Conservation (phyloP, 768 basidiomycete species). For the Rhodocollybia butyracea region DNA sequence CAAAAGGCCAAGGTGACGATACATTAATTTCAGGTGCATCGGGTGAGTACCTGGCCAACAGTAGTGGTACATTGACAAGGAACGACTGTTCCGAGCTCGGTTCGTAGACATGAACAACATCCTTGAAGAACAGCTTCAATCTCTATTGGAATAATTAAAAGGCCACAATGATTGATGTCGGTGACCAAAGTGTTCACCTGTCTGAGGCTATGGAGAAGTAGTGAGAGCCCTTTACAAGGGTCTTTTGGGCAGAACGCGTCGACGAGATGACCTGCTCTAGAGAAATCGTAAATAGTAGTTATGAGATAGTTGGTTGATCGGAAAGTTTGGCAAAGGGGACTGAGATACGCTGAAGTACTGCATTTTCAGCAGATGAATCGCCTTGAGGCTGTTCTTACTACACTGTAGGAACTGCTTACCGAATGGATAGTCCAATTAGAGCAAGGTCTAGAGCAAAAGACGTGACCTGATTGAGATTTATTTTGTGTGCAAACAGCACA, state of each 20-base stretch:
- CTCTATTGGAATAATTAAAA: slow-evolving; percentile 8
- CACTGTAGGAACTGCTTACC: slow-evolving; percentile 28
- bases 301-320: not conserved
- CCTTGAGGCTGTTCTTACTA: not conserved
- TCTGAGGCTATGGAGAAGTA: slow-evolving; percentile 37
- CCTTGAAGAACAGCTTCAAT: slow-evolving; percentile 39
- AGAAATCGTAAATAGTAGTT: not conserved
- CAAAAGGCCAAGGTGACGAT: not conserved
- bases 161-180: not conserved
- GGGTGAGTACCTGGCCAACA: not conserved
- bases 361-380: not conserved
- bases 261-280: slow-evolving; percentile 48
- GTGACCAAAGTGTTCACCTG: slow-evolving; percentile 20
- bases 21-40: not conserved
- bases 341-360: not conserved
- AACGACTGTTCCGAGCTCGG: slow-evolving; percentile 48
- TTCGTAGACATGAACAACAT: slow-evolving; percentile 45
- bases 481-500: slow-evolving; percentile 4
- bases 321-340: not conserved
- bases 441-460: slow-evolving; percentile 38
- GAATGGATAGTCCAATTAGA: slow-evolving; percentile 37
- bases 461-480: slow-evolving; percentile 15
- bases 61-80: slow-evolving; percentile 38
- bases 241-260: slow-evolving; percentile 39
- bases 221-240: slow-evolving; percentile 29